A percentile compares a stretch with the other conserved stretches of the same genome.
Evolutionary conservation across 139 green algal genomes (phyloP).

Genomic region (Desmodesmus armatus): DNA sequence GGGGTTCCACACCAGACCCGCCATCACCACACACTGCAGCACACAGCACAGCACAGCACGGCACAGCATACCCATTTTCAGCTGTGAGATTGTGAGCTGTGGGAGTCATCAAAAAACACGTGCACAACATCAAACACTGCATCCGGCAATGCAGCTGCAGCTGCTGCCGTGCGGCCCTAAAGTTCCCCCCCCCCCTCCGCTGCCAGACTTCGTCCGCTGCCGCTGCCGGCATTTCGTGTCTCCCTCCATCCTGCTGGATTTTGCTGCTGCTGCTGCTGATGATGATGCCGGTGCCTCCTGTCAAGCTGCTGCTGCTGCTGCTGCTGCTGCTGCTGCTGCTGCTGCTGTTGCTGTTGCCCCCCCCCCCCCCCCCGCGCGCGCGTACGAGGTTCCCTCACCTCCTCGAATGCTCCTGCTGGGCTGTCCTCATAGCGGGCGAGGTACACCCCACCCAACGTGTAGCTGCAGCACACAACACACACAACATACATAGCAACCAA

Average conservation of each 20-base stretch:
- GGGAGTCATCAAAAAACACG: too few relatives aligned
- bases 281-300: too few relatives aligned
- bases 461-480: constrained; percentile 40
- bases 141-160: too few relatives aligned
- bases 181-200: too few relatives aligned
- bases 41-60: too few relatives aligned
- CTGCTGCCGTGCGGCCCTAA: too few relatives aligned
- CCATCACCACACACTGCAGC: constrained; percentile 83
- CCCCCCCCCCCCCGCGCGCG: neutral
- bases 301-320: neutral
- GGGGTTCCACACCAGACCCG: constrained; percentile 94
- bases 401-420: constrained; percentile 92
- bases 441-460: constrained; percentile 96
- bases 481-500: neutral
- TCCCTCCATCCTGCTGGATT: too few relatives aligned
- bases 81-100: too few relatives aligned
- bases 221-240: neutral
- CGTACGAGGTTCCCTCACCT: constrained; percentile 63
- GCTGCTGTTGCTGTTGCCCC: neutral
- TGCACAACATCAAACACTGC: too few relatives aligned
- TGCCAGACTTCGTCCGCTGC: too few relatives aligned
- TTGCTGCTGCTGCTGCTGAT: too few relatives aligned
- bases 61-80: too few relatives aligned
- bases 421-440: constrained; percentile 92
- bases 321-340: neutral